Conservation (phyloP, 2,329 filamentous ascomycete species). For the Arthrobotrys entomopaga region DNA sequence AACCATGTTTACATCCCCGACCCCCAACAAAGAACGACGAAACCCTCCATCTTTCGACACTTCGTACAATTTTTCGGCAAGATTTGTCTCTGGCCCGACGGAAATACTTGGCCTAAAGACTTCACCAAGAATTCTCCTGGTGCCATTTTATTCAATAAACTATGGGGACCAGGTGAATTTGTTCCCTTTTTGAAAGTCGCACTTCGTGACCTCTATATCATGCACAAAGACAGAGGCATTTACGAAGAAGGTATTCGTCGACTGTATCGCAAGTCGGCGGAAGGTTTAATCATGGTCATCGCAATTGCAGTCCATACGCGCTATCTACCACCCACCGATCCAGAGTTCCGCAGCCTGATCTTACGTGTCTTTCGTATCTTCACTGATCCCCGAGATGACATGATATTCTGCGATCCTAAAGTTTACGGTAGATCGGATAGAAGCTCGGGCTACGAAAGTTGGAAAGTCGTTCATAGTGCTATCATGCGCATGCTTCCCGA, state of each 20-base stretch:
- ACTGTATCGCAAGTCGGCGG: constrained; percentile 4
- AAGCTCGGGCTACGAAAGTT: not conserved
- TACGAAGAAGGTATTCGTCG: not conserved
- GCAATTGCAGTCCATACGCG: not conserved
- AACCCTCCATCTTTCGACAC: constrained; percentile 23
- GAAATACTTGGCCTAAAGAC: not conserved
- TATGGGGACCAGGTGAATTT: constrained; percentile 27
- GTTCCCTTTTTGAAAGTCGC: constrained; percentile 12
- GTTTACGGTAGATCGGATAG: not conserved
- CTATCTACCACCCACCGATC: constrained; percentile 7
- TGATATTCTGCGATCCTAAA: not conserved
- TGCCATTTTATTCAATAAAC: constrained; percentile 4
- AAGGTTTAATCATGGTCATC: constrained; percentile 14
- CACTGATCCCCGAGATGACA: constrained; percentile 6
- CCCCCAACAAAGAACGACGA: not conserved
- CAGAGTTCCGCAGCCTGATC: not conserved
- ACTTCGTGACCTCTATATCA: constrained; percentile 11
- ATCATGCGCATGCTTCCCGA: constrained; percentile 6
- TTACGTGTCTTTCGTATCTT: constrained; percentile 33
- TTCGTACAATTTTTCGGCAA: constrained; percentile 13
- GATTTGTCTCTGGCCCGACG: not conserved
- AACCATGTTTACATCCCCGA: constrained; percentile 10
- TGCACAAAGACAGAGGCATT: constrained; percentile 18
- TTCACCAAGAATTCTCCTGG: not conserved
- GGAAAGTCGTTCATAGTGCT: not conserved